These are phyloP conservation scores for Gossypium lobatum DNA, from an alignment of 441 rosid genomes.

Conservation along the genomic window DNA sequence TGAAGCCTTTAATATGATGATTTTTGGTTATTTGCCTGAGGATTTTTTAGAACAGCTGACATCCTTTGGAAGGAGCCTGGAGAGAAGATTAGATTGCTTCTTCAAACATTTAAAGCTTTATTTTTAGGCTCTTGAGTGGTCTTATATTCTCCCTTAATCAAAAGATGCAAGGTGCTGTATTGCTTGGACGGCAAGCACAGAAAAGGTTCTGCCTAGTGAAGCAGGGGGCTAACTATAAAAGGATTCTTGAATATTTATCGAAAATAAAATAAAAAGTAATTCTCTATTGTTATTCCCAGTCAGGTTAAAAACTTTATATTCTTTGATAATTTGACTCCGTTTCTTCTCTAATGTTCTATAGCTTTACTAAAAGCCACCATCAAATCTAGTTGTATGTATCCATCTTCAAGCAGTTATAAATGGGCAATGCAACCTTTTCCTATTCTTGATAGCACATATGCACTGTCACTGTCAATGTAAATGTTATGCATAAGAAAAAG, in stretches of 20 bases:
- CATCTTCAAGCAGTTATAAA: neutral
- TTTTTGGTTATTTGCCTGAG: neutral
- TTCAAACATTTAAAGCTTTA: neutral
- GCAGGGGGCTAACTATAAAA: neutral
- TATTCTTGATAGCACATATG: neutral
- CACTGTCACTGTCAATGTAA: neutral
- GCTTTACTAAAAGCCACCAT: neutral
- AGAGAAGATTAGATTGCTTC: neutral
- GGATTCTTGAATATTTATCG: neutral
- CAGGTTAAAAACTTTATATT: neutral
- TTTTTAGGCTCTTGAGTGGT: neutral
- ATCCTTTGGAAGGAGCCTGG: neutral
- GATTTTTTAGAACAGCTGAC: neutral
- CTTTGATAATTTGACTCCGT: neutral
- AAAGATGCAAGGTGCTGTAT: neutral
- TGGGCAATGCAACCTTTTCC: neutral
- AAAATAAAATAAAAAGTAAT: neutral
- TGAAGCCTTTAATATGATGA: neutral
- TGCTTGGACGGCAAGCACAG: neutral
- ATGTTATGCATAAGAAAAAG: neutral
- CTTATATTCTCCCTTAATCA: neutral
- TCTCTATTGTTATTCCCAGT: neutral
- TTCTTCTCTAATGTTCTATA: neutral
- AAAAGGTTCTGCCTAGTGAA: neutral
- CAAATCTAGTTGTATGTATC: neutral